Conservation (phyloP, 208 protist genomes). For the Acanthamoeba sp. region DNA sequence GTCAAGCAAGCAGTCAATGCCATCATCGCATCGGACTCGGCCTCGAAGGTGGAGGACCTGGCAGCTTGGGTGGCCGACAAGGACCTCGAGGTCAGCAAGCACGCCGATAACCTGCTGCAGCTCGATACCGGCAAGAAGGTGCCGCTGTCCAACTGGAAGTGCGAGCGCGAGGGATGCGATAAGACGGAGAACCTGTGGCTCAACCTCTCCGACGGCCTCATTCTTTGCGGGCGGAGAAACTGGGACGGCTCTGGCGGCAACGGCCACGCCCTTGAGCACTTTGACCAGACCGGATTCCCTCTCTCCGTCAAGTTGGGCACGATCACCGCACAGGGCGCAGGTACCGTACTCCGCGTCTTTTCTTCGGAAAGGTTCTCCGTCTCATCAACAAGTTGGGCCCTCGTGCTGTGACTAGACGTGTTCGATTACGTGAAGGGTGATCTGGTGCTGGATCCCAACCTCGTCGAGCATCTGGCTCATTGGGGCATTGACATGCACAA, state of each 20-base stretch:
- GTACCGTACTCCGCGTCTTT: slow-evolving; percentile 66
- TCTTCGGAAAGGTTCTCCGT: not conserved
- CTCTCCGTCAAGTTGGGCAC: slow-evolving; percentile 98
- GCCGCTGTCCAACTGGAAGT: slow-evolving; percentile 49
- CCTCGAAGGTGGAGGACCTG: slow-evolving; percentile 65
- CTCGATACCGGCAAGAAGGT: slow-evolving; percentile 38
- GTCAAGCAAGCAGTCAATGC: slow-evolving; percentile 18
- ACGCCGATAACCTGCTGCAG: slow-evolving; percentile 60
- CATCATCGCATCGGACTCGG: slow-evolving; percentile 54
- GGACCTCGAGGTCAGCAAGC: slow-evolving; percentile 64
- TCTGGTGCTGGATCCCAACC: slow-evolving; percentile 95
- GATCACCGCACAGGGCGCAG: slow-evolving; percentile 90
- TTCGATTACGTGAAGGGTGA: slow-evolving; percentile 97
- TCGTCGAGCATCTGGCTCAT: slow-evolving; percentile 95
- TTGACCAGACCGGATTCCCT: slow-evolving; percentile 92
- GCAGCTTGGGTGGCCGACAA: slow-evolving; percentile 7
- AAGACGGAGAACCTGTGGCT: slow-evolving; percentile 71
- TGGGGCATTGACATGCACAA: slow-evolving; percentile 96
- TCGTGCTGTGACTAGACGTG: slow-evolving; percentile 86
- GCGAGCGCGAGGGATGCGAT: slow-evolving; percentile 61
- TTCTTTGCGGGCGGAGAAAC: slow-evolving; percentile 79
- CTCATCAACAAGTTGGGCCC: not conserved
- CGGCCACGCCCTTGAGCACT: slow-evolving; percentile 94
- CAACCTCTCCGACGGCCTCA: slow-evolving; percentile 66
- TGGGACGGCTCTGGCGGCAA: slow-evolving; percentile 96